Conservation (phyloP, 1,139 yeast genomes). For the Saccharomyces hybrid region DNA sequence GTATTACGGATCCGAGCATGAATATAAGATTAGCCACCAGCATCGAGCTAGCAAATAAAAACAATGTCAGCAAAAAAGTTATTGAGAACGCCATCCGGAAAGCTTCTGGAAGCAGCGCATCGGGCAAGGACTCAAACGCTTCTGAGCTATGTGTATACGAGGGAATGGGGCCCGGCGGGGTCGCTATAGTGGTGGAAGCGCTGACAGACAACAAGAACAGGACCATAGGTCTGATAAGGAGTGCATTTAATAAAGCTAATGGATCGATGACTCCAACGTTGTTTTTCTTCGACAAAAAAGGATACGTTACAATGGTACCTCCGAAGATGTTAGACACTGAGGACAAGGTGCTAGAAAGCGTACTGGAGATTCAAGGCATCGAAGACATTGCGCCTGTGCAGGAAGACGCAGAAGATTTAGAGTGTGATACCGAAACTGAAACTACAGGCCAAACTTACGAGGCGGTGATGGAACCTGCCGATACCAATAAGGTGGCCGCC, state of each 20-base stretch:
- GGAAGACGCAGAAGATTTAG: constrained; percentile 36
- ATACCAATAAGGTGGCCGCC: constrained; percentile 55
- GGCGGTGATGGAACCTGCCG: constrained; percentile 52
- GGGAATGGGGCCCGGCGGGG: constrained; percentile 90
- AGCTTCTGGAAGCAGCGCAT: constrained; percentile 56
- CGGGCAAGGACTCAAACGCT: constrained; percentile 39
- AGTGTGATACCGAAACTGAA: constrained; percentile 10
- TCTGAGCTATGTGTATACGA: constrained; percentile 51
- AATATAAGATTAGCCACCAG: constrained; percentile 70
- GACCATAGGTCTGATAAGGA: constrained; percentile 67
- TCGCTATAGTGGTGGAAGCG: constrained; percentile 76
- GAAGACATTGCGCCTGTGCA: constrained; percentile 62
- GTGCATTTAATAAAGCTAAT: constrained; percentile 62
- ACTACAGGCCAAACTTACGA: constrained; percentile 23
- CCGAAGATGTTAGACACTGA: constrained; percentile 34
- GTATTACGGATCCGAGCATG: constrained; percentile 50
- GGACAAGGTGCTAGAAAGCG: constrained; percentile 63
- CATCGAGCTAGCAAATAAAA: constrained; percentile 68
- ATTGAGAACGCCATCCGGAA: constrained; percentile 82
- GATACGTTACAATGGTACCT: constrained; percentile 50
- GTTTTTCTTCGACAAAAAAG: constrained; percentile 70
- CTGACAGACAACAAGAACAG: constrained; percentile 83
- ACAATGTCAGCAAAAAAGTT: constrained; percentile 75
- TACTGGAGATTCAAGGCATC: constrained; percentile 71
- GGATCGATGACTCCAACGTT: constrained; percentile 72